Evolutionary conservation across 305 asterid genomes (phyloP), one percentile per base, ranked within the genome.

Genomic region (Stenogyne calaminthoides): DNA sequence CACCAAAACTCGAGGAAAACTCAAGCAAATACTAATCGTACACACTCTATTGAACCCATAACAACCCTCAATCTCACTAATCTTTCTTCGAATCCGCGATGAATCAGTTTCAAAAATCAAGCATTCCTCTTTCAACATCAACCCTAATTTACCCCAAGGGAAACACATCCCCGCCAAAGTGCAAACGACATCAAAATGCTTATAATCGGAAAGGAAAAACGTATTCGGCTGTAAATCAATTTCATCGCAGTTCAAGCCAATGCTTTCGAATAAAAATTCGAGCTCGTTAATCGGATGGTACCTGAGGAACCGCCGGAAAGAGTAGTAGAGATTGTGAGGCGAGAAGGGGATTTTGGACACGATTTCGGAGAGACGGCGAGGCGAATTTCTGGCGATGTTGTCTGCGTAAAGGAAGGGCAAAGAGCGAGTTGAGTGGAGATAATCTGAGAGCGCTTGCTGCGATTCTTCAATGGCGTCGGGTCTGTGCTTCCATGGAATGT

Each of bases 201-300:
- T 70, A 67, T 74, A 80, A 77, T 89, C 92, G 62, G 79, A 77
- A 46, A 89, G 80, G 34, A 84, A 89, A 69, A 81, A 70, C 3
- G 80, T 59, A 14, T 84, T 66, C 16, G 59, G 70, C 58, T 82
- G 87, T 9, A 80, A 34, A 11, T 39, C 77, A 69, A 46, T 77
- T 32, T 70, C 76, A 7, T 49, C 55, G 22, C 56, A 56, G 34
- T 51, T 54, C 18, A 88, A 67, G 4, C 96, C 93, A 68, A 89
- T 89, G 76, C 93, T 89, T 77, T 89, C 96, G 34, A 77, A 76
- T 67, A 89, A 83, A 60, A 89, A 85, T 0, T 88, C 90, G 75
- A 89, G 77, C 46, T 89, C 96, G 81, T 86, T 85, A 76, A 90
- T 72, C 3, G 96, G 96, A 37, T 90, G 88, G 74, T 90, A 90